Evolutionary conservation across 768 basidiomycete genomes (phyloP), one percentile per base, ranked within the genome.

Genomic region (Lactarius evosmus): DNA sequence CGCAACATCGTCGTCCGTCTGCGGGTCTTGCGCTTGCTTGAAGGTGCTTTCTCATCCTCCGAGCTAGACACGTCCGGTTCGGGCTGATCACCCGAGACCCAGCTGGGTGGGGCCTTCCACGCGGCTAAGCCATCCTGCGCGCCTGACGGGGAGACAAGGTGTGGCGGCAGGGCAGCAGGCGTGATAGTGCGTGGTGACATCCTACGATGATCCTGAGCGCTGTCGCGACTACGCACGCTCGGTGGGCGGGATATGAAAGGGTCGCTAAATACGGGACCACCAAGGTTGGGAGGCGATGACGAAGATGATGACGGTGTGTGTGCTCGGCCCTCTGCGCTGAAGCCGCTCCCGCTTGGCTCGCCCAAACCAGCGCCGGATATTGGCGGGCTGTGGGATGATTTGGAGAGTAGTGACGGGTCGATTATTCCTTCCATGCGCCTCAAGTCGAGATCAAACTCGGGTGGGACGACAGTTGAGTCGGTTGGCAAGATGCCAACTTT

Each of bases 401-500:
- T 56, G 61, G 65, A 64, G 25, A 69, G 54, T 17, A 63, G 58
- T 19, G 70, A 75, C 0, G 77, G 74, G 73, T 93, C 79, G 66
- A 96, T 77, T 70, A 97, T 93, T 7, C 89, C 95, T 41, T 90
- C 87, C 83, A 97, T 93, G 56, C 83, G 76, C 11, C 87, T 82
- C 50, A 92, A 72, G 71, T 93, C 83, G 22, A 83, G 83, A 72
- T 91, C 88, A 62, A 84, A 78, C 38, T 77, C 75, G 16, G 72
- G 73, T 50, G 74, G 36, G 72, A 71, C 0, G 77, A 73, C 0
- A 76, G 73, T 32, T 73, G 68, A 74, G 71, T 63, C 74, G 69
- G 65, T 76, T 69, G 66, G 69, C 58, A 65, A 71, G 57, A 16
- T 62, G 66, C 68, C 27, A 53, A 58, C 69, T 67, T 72, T 68